Conservation (phyloP, 177 flowering plant genomes). For the Tripterygium wilfordii region DNA sequence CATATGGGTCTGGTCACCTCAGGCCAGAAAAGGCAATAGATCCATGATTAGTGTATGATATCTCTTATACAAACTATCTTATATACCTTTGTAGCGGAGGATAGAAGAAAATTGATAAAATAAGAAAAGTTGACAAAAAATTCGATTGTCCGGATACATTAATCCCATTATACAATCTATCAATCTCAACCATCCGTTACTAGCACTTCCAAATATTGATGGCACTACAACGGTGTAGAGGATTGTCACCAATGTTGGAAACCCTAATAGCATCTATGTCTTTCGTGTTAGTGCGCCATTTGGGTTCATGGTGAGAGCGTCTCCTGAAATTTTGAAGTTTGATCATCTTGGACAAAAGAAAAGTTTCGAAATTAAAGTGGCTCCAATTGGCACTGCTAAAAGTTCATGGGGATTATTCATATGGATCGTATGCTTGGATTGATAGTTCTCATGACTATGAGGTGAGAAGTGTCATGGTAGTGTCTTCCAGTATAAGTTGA, state of each 20-base stretch:
- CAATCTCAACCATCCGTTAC: constrained; percentile 80
- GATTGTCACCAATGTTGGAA: constrained; percentile 77
- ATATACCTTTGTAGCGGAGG: constrained; percentile 58
- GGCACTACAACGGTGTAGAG: constrained; percentile 42
- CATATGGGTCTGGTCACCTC: constrained; percentile 76
- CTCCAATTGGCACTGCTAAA: constrained; percentile 3
- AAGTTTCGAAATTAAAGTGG: constrained; percentile 61
- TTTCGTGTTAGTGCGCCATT: constrained; percentile 35
- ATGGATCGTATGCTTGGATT: constrained; percentile 74
- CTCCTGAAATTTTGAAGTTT: constrained; percentile 46
- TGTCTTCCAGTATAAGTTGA: constrained; percentile 29
- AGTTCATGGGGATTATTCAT: constrained; percentile 31
- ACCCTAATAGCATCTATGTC: constrained; percentile 33
- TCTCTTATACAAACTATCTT: constrained; percentile 61
- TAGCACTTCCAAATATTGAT: constrained; percentile 54
- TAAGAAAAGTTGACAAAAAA: constrained; percentile 14
- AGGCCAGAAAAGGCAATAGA: constrained; percentile 59
- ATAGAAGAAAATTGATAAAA: no score
- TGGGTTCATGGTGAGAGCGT: constrained; percentile 44
- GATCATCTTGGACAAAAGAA: constrained; percentile 42
- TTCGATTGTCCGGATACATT: constrained; percentile 50
- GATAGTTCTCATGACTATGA: no score
- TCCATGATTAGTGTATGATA: constrained; percentile 90
- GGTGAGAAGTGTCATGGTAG: constrained; percentile 77
- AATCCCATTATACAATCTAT: constrained; percentile 27